A percentile compares a stretch with the other conserved stretches of the same genome.
These are phyloP conservation scores for Aspergillus nidulans DNA, from an alignment of 495 filamentous ascomycete genomes.

Conservation along the genomic window DNA sequence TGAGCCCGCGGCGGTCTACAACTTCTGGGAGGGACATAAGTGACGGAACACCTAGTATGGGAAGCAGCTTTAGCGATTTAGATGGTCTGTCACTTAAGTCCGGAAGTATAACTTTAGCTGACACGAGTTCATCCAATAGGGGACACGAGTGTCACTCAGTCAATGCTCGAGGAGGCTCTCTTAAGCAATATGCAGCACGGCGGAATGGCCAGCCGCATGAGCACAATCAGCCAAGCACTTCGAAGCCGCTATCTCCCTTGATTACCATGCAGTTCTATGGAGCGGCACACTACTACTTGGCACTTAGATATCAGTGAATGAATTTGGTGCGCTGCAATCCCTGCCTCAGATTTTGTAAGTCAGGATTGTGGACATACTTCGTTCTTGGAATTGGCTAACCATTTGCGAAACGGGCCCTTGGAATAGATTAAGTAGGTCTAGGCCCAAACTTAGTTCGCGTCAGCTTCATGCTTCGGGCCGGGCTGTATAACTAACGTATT, in stretches of 20 bases:
- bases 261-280: neutral
- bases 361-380: neutral
- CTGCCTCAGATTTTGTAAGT: neutral
- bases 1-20: slow-evolving; percentile 50
- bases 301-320: neutral
- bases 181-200: slow-evolving; percentile 85
- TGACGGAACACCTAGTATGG: slow-evolving; percentile 92
- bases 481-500: neutral
- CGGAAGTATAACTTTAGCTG: no score
- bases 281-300: neutral
- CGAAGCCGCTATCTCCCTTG: slow-evolving; percentile 45
- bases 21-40: slow-evolving; percentile 61
- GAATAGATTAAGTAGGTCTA: neutral
- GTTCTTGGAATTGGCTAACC: neutral
- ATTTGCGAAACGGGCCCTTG: neutral
- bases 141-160: slow-evolving; percentile 94
- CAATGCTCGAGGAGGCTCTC: slow-evolving; percentile 88
- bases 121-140: slow-evolving; percentile 3
- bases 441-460: neutral
- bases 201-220: slow-evolving; percentile 83
- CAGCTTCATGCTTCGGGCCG: neutral
- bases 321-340: neutral
- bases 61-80: slow-evolving; percentile 94
- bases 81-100: slow-evolving; percentile 70
- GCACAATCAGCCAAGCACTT: slow-evolving; percentile 68